phyloP scores from a whole-genome alignment of 257 asterid species.

The Hygrophila difformis region DNA sequence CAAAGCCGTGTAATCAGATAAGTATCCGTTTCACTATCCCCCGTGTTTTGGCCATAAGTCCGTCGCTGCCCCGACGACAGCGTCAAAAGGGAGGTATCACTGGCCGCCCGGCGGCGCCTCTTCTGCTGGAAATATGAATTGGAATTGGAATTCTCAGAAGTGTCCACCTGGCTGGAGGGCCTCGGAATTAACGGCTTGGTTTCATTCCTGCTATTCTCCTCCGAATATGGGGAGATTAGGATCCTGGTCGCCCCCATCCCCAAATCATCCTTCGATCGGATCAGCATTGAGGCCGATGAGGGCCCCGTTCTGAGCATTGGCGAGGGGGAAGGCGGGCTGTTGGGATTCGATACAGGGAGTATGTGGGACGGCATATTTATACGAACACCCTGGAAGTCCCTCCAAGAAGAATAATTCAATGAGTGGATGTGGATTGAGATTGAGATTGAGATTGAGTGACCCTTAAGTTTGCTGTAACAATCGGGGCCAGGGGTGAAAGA shows the following conservation, averaged over 20 bases:
- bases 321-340: conserved; percentile 19
- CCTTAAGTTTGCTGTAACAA: not conserved
- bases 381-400: not conserved
- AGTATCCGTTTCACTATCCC: conserved; percentile 52
- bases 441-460: not conserved
- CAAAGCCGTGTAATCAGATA: conserved; percentile 45
- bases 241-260: conserved; percentile 27
- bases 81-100: conserved; percentile 40
- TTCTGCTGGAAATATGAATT: conserved; percentile 39
- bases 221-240: conserved; percentile 30
- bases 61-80: conserved; percentile 22
- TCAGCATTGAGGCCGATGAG: conserved; percentile 28
- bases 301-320: conserved; percentile 18
- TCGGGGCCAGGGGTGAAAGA: no score
- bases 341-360: conserved; percentile 53
- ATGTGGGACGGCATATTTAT: conserved; percentile 27
- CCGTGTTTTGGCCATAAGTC: conserved; percentile 33
- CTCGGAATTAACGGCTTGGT: conserved; percentile 53
- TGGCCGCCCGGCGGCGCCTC: conserved; percentile 55
- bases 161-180: conserved; percentile 35
- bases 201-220: conserved; percentile 42
- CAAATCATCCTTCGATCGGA: conserved; percentile 46
- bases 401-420: no score
- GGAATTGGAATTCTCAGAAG: conserved; percentile 18
- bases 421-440: not conserved